Base-by-base conservation (phyloP, 208 protist genomes). In the Acanthamoeba triangularis region DNA sequence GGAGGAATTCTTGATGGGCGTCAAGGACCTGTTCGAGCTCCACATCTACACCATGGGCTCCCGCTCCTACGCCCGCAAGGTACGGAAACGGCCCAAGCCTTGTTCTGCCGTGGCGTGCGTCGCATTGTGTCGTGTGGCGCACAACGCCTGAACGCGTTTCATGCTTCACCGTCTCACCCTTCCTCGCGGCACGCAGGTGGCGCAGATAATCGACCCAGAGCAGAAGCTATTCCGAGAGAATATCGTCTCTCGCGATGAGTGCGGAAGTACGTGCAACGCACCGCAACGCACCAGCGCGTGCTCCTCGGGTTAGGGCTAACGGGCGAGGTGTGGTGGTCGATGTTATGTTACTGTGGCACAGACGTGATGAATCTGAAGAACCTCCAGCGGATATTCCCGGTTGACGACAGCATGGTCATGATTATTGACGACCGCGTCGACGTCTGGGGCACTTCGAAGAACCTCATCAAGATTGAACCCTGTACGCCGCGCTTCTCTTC, bases 11-110 rank as follows among this genome's bases (percentile, higher is more conserved):
- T 95, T 98, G 28, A 59, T 67, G 56, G 41, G 52, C 23, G 59
- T 96, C 0, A 74, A 87, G 25, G 11, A 87, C 59, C 37, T 97
- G 20, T 98, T 95, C 74, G 97, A 98, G 94, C 61, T 98, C 30
- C 96, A 98, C 87, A 95, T 98, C 44, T 98, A 97, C 93, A 98
- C 97, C 44, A 96, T 97, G 94, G 97, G 97, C 37, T 95, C 92
- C 23, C 59, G 96, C 30, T n/a, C 69, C 20, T 98, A 98, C 93
- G 97, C 97, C 25, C 56, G 69, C 37, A 54, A 97, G 49, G 67
- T 76, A 63, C 5, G 20, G 14, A 2, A 13, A 5, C 23, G 56
- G 14, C 11, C n/a, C 10, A 18, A 20, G 80, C 59, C 47, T 33
- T n/a, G 8, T 23, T 52, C 20, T 16, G 35, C 25, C n/a, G 11